Evolutionary conservation across 2,329 filamentous ascomycete species (phyloP), one percentile per base, ranked within the genome.

Genomic region (Colletotrichum tofieldiae): DNA sequence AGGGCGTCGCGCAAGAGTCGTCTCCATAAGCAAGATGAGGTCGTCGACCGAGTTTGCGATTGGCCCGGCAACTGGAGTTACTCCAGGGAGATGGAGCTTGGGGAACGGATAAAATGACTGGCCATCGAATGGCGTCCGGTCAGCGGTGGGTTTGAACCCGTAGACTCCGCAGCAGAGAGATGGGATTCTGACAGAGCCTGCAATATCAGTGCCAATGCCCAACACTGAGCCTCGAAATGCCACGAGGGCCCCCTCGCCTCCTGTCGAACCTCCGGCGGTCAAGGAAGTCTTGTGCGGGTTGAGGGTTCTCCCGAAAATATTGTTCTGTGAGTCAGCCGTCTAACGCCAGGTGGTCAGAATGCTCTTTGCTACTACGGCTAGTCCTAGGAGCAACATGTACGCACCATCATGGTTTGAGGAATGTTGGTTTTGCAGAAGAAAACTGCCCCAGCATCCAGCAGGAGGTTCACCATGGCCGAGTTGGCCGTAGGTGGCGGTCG

Each of bases 351-450:
- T 18, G 7, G 55, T 63, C 49, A 39, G 37, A 11, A 29, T 45
- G 16, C 9, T 29, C 7, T 7, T 43, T 2, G 23, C 8, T n/a
- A 29, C 7, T 4, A 6, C 1, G 2, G 2, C 37, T 18, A n/a
- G 9, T 26, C 4, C 1, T 6, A 8, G 9, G 6, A 32, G 20
- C 18, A n/a, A 8, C 1, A 16, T 16, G 20, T 52, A 45, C 73
- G 4, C 11, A 82, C 84, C 75, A 83, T 83, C 68, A 90, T 79
- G 0, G 87, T 88, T 73, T 90, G 88, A 1, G 92, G 91, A 2
- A 93, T 84, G 75, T 93, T 93, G 0, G 92, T 93, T 80, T 93
- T 93, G 75, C 89, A 86, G 75, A 93, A 92, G n/a, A 92, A 81
- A 0, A 94, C 85, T 1, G 92, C 92, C 1, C 92, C 92, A 0